Evolutionary conservation across 306 rosid genomes (phyloP), one percentile per base, ranked within the genome.

Genomic region (Dalbergia cochinchinensis): DNA sequence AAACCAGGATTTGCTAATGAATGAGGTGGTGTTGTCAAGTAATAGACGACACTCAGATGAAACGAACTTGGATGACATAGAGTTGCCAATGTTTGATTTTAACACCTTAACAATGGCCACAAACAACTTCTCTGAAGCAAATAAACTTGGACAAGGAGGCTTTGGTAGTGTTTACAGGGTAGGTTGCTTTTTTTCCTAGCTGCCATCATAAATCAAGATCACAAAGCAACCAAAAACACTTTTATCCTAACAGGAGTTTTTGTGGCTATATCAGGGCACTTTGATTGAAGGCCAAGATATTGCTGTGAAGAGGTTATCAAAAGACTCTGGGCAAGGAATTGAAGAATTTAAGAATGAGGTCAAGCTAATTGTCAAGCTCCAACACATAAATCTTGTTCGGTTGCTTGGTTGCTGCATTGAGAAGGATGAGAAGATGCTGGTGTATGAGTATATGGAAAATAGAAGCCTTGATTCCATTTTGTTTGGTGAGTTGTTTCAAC

Each of bases 321-420:
- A 78, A 81, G 79, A 42, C 48, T 92, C 97, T 0, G 87, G 80
- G 8, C 97, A 92, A 83, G 97, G 97, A 47, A 48, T 48, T 11
- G 92, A 87, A 65, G 97, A 92, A 58, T 92, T 92, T 82, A 92
- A 83, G 84, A 92, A 87, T 50, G 95, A 92, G 79, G 88, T 90
- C 53, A 82, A 58, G 76, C 73, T 92, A 63, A 90, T 92, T 58
- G 95, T 82, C 41, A 90, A 74, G 77, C 95, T 92, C 83, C 95
- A 92, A 74, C 97, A 92, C 71, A 59, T 88, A 73, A 92, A 92
- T 80, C 93, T 92, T 67, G 97, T 92, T 68, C 68, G 92, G 15
- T 54, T 92, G 35, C 69, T 89, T 18, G 97, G 93, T 78, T 90
- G 90, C 67, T 92, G 91, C 79, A 13, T 90, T 78, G 90, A 87